Evolutionary conservation across 768 basidiomycete genomes (phyloP).

Genomic region (Dentipellis fragilis): DNA sequence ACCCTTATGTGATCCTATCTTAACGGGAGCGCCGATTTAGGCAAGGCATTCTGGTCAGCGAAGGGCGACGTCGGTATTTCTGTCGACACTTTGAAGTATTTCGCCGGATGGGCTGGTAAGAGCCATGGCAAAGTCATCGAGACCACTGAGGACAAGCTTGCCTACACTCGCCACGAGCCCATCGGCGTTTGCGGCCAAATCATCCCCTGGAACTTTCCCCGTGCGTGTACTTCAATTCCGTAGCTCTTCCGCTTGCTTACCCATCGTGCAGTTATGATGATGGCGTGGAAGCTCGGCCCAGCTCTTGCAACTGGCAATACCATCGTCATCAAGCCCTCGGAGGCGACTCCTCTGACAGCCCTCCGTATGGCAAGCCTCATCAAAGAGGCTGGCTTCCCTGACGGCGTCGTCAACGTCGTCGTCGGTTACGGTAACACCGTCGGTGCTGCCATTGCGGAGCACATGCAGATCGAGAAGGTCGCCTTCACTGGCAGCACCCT

Average conservation of each 20-base stretch:
- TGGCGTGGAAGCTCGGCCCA: constrained; percentile 53
- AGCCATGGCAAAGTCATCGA: constrained; percentile 68
- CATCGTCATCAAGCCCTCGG: constrained; percentile 59
- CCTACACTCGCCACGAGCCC: constrained; percentile 55
- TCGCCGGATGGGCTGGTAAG: constrained; percentile 89
- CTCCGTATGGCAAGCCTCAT: constrained; percentile 35
- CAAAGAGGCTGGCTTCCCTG: constrained; percentile 50
- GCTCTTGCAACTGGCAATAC: constrained; percentile 55
- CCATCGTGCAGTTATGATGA: constrained; percentile 34
- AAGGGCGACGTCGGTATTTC: constrained; percentile 37
- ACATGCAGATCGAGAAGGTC: constrained; percentile 54
- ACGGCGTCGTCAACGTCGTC: constrained; percentile 54
- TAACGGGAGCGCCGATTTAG: background rate
- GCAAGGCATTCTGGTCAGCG: constrained; percentile 48
- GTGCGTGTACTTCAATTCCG: constrained; percentile 18
- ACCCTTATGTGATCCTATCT: background rate
- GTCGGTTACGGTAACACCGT: constrained; percentile 44
- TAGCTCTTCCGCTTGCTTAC: background rate
- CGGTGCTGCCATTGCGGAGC: constrained; percentile 46
- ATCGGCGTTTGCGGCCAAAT: constrained; percentile 47
- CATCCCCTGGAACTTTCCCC: constrained; percentile 62
- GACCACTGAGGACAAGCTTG: constrained; percentile 36
- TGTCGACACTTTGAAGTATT: constrained; percentile 57
- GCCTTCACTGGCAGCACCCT: constrained; percentile 64
- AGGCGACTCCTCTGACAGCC: constrained; percentile 50